Percentiles rank a stretch among this genome's conserved stretches.
Evolutionary conservation across 129 eudicot genomes (phyloP).

Genomic region (Centrapalus pauciflorus): DNA sequence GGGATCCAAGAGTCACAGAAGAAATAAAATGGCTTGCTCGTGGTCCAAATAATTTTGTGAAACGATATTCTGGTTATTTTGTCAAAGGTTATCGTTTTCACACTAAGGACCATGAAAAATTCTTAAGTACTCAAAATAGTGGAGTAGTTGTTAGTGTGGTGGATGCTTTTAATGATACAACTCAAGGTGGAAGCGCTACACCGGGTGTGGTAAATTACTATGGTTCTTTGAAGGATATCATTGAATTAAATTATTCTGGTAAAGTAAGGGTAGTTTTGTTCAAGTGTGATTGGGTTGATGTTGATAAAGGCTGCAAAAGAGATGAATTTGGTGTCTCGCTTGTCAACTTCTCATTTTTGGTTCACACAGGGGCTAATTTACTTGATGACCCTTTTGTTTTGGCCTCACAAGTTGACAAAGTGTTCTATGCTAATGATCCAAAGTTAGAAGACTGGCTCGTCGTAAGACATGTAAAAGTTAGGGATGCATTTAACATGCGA

Average conservation of each 20-base stretch:
- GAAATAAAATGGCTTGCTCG: no score
- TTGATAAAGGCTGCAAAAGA: neutral
- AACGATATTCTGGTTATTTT: no score
- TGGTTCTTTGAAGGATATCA: neutral
- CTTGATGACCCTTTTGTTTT: no score
- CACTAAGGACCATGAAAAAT: neutral
- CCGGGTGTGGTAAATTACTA: neutral
- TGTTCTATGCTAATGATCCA: no score
- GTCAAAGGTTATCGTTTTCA: no score
- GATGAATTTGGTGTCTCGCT: neutral
- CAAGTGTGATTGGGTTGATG: no score
- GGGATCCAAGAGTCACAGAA: no score
- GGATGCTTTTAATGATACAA: neutral
- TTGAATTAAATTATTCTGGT: neutral
- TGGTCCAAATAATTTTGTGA: no score
- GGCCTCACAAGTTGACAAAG: no score
- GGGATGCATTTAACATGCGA: neutral
- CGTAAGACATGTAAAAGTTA: neutral
- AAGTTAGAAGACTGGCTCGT: neutral
- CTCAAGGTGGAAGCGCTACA: neutral
- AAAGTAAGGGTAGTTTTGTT: neutral
- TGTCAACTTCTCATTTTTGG: no score
- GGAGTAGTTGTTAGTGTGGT: conserved; percentile 3
- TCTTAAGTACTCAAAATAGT: neutral
- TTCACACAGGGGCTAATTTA: no score